Percentiles rank a stretch among this genome's conserved stretches.
Evolutionary conservation across 495 filamentous ascomycete species (phyloP).

Genomic region (Thermochaetoides thermophila): DNA sequence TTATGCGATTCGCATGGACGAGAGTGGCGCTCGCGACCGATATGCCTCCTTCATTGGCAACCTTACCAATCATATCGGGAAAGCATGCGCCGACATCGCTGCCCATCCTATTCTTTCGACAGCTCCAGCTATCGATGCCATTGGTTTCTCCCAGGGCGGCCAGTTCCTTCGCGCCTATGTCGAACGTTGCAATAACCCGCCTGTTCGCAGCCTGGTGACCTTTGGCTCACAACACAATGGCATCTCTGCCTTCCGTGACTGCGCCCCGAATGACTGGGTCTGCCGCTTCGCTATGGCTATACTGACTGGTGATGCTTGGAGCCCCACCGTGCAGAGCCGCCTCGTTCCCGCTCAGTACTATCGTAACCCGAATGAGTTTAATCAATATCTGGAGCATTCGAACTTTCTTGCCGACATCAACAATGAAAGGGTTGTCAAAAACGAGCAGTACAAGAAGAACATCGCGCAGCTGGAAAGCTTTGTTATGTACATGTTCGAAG

Average conservation of each 20-base stretch:
- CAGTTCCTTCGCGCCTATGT: constrained; percentile 91
- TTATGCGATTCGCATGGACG: constrained; percentile 63
- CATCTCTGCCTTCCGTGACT: constrained; percentile 64
- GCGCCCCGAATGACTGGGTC: constrained; percentile 51
- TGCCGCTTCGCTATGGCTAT: constrained; percentile 65
- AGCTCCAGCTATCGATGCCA: constrained; percentile 69
- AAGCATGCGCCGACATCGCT: constrained; percentile 69
- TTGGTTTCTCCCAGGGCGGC: constrained; percentile 92
- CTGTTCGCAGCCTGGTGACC: constrained; percentile 70
- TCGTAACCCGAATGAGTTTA: constrained; percentile 56
- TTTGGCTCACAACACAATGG: constrained; percentile 92
- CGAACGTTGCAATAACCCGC: constrained; percentile 75
- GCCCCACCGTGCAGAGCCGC: constrained; percentile 51
- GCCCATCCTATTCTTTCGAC: constrained; percentile 63
- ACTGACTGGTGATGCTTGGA: constrained; percentile 63
- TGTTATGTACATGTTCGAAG: constrained; percentile 78
- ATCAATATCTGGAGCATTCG: constrained; percentile 63
- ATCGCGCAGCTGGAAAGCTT: constrained; percentile 58
- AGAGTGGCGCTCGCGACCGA: constrained; percentile 50
- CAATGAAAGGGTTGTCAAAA: constrained; percentile 71
- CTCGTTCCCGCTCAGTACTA: constrained; percentile 95
- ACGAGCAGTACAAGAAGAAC: constrained; percentile 55
- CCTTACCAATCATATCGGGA: constrained; percentile 59
- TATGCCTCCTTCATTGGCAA: constrained; percentile 84
- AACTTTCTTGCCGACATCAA: constrained; percentile 99